These are phyloP conservation scores for Skeletonema tropicum DNA, from an alignment of 108 stramenopile species.

Conservation along the genomic window DNA sequence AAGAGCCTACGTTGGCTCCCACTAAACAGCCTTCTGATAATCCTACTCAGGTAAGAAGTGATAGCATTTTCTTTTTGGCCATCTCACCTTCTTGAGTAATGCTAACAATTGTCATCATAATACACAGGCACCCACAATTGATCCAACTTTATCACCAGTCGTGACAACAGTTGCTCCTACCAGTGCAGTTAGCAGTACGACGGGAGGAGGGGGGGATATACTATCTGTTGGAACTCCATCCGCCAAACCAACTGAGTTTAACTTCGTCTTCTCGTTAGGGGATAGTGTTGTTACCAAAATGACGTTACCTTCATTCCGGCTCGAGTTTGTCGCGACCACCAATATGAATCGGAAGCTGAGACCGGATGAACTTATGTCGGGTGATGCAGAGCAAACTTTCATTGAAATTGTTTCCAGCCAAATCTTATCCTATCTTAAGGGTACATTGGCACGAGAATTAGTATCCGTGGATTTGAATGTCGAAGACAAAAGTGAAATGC, in stretches of 20 bases:
- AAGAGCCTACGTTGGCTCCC: no score
- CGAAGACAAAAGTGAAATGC: background rate
- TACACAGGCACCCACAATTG: no score
- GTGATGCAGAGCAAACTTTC: background rate
- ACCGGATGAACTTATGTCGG: background rate
- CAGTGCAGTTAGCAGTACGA: background rate
- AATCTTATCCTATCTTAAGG: background rate
- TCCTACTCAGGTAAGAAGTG: no score
- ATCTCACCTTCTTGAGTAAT: no score
- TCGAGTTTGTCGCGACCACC: background rate
- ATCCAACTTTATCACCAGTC: no score
- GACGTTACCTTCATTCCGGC: background rate
- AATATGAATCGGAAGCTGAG: conserved; percentile 4
- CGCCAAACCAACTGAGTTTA: background rate
- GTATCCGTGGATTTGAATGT: background rate
- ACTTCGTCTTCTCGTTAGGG: background rate
- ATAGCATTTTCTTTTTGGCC: no score
- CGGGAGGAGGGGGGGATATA: background rate
- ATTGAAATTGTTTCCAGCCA: background rate
- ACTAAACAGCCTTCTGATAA: no score
- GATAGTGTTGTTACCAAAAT: background rate
- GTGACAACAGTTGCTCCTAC: background rate
- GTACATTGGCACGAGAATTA: background rate
- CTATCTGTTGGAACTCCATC: background rate
- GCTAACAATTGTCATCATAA: no score